phyloP scores from a whole-genome alignment of 495 filamentous ascomycete species.

The Hypoxylon cercidicola region DNA sequence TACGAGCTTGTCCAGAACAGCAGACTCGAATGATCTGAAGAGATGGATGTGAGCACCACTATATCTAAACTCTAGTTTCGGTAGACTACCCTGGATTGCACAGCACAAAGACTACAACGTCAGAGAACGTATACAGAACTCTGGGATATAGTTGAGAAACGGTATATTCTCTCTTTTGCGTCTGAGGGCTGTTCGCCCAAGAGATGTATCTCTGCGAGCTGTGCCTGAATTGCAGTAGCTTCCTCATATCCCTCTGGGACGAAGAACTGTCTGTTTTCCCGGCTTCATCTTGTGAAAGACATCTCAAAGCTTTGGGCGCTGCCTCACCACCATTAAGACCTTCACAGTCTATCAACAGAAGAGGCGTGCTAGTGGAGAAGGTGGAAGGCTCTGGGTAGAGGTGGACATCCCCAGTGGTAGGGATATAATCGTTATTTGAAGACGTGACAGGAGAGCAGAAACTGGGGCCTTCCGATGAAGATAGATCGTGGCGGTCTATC shows the following conservation, averaged over 20 bases:
- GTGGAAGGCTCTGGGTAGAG: conserved; percentile 67
- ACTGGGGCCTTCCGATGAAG: not conserved
- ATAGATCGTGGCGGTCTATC: conserved; percentile 46
- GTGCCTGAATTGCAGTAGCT: conserved; percentile 6
- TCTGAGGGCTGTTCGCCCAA: conserved; percentile 55
- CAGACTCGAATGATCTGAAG: conserved; percentile 44
- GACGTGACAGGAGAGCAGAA: conserved; percentile 46
- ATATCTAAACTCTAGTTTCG: not conserved
- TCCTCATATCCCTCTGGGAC: conserved; percentile 3
- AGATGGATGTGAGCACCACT: not conserved
- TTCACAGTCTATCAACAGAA: conserved; percentile 67
- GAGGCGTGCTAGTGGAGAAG: conserved; percentile 47
- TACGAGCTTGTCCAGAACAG: conserved; percentile 52
- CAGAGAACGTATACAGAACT: conserved; percentile 62
- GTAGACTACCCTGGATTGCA: conserved; percentile 38
- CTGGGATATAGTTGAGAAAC: conserved; percentile 62
- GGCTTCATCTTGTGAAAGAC: conserved; percentile 26
- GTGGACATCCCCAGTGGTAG: conserved; percentile 70
- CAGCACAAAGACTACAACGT: conserved; percentile 62
- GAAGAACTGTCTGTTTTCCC: not conserved
- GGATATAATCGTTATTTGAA: conserved; percentile 48
- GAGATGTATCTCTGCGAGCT: conserved; percentile 28
- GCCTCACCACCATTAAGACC: conserved; percentile 60
- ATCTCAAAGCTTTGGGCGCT: conserved; percentile 49
- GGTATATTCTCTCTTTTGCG: conserved; percentile 46